Evolutionary conservation across 2,329 filamentous ascomycete species (phyloP), one percentile per base, ranked within the genome.

Genomic region (Colletotrichum sp.): DNA sequence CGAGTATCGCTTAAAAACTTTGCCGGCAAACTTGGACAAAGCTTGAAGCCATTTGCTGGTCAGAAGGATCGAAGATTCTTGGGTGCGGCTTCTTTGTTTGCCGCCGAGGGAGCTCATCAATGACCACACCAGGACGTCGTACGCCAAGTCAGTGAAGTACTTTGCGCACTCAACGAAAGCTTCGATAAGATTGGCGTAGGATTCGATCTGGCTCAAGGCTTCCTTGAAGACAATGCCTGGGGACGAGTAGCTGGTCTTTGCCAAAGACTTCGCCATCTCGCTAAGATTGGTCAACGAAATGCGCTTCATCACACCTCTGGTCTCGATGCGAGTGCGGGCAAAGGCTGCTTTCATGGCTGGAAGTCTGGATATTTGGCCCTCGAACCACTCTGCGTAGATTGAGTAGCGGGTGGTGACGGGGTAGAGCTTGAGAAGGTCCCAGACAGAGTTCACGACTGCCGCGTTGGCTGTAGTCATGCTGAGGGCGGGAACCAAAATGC

Each of bases 361-460:
- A 30, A 94, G 85, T 36, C 95, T 90, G 7, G 95, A 97, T 4
- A 91, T 95, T 78, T 93, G 90, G 6, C 96, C 95, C 78, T 92
- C 93, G 80, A 95, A 96, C 95, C 97, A 99, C 83, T 98, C 96
- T 1, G 95, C 92, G 82, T 99, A 99, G 81, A 99, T 95, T 65
- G 92, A 93, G 86, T 96, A 99, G 75, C 97, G 92, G 10, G 92
- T 92, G 3, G 92, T 90, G 15, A 93, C 92, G 1, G 96, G 92
- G 82, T 95, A 99, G 68, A 93, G 89, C 80, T 93, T 94, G 76
- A 99, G 89, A 15, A 99, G 89, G 71, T 94, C 93, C 89, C 95
- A 99, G 3, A 98, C 92, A 72, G 97, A 95, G 79, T 96, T 96
- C 64, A 96, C 95, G 26, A 95, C 91, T 18, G 94, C 93, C 6